These are phyloP conservation scores for Erodium maritimum DNA, from an alignment of 345 rosid species.

Conservation along the genomic window DNA sequence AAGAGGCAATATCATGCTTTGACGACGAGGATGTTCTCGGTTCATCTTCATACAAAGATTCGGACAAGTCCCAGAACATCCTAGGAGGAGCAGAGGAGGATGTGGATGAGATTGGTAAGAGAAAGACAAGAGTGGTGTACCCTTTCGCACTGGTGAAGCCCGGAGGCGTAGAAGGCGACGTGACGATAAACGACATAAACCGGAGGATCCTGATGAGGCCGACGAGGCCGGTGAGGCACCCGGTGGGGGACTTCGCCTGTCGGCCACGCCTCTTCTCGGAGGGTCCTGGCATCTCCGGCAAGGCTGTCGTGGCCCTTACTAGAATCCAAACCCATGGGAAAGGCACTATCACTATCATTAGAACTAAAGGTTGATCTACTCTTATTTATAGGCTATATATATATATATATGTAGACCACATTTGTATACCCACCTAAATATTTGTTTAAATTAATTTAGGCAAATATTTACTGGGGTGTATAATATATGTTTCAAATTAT, in stretches of 20 bases:
- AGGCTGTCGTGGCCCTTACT: constrained; percentile 87
- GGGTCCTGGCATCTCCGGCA: constrained; percentile 86
- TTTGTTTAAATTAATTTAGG: too few relatives aligned
- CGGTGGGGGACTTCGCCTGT: constrained; percentile 88
- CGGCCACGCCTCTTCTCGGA: constrained; percentile 48
- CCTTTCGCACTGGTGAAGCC: constrained; percentile 97
- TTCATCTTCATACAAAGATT: constrained; percentile 31
- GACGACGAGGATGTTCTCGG: constrained; percentile 18
- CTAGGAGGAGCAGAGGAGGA: neutral
- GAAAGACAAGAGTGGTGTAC: constrained; percentile 55
- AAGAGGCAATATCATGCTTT: constrained; percentile 17
- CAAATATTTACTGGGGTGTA: too few relatives aligned
- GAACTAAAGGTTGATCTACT: constrained; percentile 61
- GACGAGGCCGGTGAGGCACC: constrained; percentile 78
- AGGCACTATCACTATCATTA: constrained; percentile 89
- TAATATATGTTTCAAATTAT: too few relatives aligned
- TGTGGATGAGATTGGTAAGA: constrained; percentile 13
- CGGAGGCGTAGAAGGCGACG: constrained; percentile 69
- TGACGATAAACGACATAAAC: constrained; percentile 76
- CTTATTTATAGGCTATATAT: neutral
- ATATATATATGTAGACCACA: neutral
- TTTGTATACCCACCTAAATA: neutral
- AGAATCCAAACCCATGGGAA: constrained; percentile 85
- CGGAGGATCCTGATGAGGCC: constrained; percentile 77
- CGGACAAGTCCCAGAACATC: constrained; percentile 10